These are phyloP conservation scores for Hericium erinaceus DNA, from an alignment of 768 basidiomycete species.

Conservation along the genomic window DNA sequence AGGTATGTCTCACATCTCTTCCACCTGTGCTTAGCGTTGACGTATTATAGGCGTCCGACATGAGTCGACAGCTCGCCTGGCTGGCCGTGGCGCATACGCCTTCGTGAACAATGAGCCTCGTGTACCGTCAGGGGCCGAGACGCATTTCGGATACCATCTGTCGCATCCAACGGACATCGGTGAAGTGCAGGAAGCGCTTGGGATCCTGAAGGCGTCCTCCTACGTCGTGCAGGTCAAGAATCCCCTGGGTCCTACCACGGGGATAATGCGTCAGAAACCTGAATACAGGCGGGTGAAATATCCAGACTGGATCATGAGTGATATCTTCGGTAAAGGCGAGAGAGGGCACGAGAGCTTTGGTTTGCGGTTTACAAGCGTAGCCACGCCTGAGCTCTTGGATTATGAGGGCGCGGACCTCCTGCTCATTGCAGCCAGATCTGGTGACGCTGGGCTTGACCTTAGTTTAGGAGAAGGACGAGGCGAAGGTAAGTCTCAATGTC, in stretches of 20 bases:
- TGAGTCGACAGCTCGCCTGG: constrained; percentile 41
- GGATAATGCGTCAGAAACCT: constrained; percentile 19
- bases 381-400: constrained; percentile 43
- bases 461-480: constrained; percentile 46
- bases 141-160: constrained; percentile 50
- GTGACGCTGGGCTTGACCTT: constrained; percentile 36
- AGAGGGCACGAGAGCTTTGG: constrained; percentile 39
- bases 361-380: constrained; percentile 41
- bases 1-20: constrained; percentile 25
- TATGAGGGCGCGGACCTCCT: constrained; percentile 45
- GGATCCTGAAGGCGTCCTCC: constrained; percentile 41
- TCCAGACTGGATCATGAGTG: constrained; percentile 35
- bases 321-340: constrained; percentile 39
- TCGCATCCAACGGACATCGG: constrained; percentile 42
- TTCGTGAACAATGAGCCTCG: constrained; percentile 41
- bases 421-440: constrained; percentile 42
- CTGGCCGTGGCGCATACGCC: constrained; percentile 50
- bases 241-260: constrained; percentile 36
- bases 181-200: constrained; percentile 46
- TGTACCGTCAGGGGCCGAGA: constrained; percentile 36
- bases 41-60: constrained; percentile 36
- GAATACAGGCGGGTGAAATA: constrained; percentile 32
- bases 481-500: constrained; percentile 27
- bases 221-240: constrained; percentile 59
- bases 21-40: neutral